A percentile compares a stretch with the other conserved stretches of the same genome.
phyloP scores from a whole-genome alignment of 2,329 filamentous ascomycete species.

The Penicillium rolfsii region DNA sequence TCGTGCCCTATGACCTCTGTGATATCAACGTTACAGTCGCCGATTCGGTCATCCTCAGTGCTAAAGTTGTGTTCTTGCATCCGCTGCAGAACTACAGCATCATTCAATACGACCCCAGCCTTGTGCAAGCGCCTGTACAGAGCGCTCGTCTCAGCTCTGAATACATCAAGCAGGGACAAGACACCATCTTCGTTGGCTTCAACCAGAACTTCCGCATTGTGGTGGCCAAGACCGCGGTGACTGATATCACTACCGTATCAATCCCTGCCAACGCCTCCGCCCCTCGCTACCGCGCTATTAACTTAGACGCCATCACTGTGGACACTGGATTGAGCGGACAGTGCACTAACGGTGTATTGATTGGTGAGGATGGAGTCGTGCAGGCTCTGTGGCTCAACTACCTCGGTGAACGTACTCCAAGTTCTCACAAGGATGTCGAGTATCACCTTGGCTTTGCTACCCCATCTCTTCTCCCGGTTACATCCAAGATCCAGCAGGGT shows the following conservation, averaged over 20 bases:
- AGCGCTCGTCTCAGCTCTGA: constrained; percentile 81
- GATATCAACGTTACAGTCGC: constrained; percentile 96
- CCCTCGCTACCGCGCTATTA: constrained; percentile 90
- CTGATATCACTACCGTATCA: constrained; percentile 94
- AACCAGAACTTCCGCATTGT: constrained; percentile 94
- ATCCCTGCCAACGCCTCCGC: constrained; percentile 93
- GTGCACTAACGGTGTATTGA: constrained; percentile 90
- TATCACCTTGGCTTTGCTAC: constrained; percentile 93
- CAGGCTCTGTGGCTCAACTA: constrained; percentile 97
- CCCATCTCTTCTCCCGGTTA: constrained; percentile 84
- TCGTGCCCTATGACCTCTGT: constrained; percentile 94
- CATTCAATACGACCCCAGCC: constrained; percentile 87
- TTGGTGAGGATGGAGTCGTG: constrained; percentile 86
- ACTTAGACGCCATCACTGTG: constrained; percentile 94
- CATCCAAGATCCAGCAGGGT: constrained; percentile 80
- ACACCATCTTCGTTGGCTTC: constrained; percentile 97
- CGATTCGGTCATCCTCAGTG: constrained; percentile 91
- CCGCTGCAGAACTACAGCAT: constrained; percentile 96
- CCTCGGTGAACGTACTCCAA: constrained; percentile 80
- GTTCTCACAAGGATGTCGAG: constrained; percentile 85
- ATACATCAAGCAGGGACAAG: constrained; percentile 86
- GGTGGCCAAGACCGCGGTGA: constrained; percentile 90
- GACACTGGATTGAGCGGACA: constrained; percentile 90
- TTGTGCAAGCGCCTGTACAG: constrained; percentile 92
- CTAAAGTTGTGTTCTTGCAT: constrained; percentile 93